Percentiles rank a stretch among this genome's conserved stretches.
phyloP scores from a whole-genome alignment of 129 eudicot genomes.

The Flaveria bidentis region DNA sequence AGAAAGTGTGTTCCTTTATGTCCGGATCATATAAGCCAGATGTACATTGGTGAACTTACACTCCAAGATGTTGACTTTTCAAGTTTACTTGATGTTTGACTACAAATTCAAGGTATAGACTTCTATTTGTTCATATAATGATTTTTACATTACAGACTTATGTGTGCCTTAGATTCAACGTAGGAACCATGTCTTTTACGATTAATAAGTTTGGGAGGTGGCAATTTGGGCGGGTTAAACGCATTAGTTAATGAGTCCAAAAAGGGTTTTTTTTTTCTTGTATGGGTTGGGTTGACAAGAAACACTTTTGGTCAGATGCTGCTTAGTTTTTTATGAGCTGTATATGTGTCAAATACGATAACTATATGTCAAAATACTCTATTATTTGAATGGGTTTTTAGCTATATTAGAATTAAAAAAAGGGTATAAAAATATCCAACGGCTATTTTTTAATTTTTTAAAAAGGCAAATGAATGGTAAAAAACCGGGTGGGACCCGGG shows the following conservation, averaged over 20 bases:
- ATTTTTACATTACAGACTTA: constrained; percentile 1
- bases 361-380: background rate
- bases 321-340: background rate
- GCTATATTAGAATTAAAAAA: background rate
- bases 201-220: constrained; percentile 11
- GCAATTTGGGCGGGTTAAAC: background rate
- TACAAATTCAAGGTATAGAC: constrained; percentile 12
- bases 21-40: constrained; percentile 53
- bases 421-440: too few relatives aligned
- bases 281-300: background rate
- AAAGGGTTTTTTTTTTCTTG: background rate
- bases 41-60: constrained; percentile 68
- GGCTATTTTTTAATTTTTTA: too few relatives aligned
- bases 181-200: background rate
- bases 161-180: background rate
- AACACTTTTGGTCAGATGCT: background rate
- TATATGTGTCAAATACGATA: background rate
- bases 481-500: too few relatives aligned
- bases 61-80: constrained; percentile 71
- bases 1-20: constrained; percentile 74
- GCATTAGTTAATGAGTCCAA: background rate
- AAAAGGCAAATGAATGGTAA: too few relatives aligned
- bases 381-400: background rate
- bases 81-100: constrained; percentile 31
- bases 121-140: background rate